Base-by-base conservation (phyloP, 306 rosid genomes). In the Vigna radiata region DNA sequence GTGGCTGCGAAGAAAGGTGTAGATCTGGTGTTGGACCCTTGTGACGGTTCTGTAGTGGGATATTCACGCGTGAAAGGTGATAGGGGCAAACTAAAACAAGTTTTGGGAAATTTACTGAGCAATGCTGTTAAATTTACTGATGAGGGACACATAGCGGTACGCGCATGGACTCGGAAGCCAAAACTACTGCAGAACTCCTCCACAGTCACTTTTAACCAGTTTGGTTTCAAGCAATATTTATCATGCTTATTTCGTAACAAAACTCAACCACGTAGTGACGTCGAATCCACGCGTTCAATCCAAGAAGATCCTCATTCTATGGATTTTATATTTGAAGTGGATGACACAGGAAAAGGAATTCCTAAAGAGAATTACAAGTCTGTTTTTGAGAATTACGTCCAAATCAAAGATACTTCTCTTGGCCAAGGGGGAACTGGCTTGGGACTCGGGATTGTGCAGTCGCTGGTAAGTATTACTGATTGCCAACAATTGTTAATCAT, bases 371-470 rank as follows among this genome's bases (percentile, higher is more conserved):
- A 88, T 58, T 82, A 73, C 8, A 78, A 80, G 65, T 62, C 83
- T 7, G 91, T 94, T 58, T 94, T 89, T 27, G 92, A 94, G 77
- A 85, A 92, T 81, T 94, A 84, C 36, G 93, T 94, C 49, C 96
- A 92, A 85, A 90, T 91, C 47, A 90, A 86, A 68, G 90, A 91
- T 71, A 89, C 86, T 39, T 73, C 86, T 64, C 55, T 77, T 65
- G 89, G 88, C 14, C 85, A 75, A 71, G 92, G 85, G 47, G 97
- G 96, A 82, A 90, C 96, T 82, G 97, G 98, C 68, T 89, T 94
- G 68, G 97, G 98, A 84, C 96, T 94, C 64, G 97, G 97, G 43
- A 94, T 94, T 74, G 96, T 94, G 60, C 91, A 89, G 9, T 91
- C 97, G 4, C 46, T 91, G 89, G 98, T 92, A 84, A 19, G 87